Percentiles rank a stretch among this genome's conserved stretches.
phyloP scores from a whole-genome alignment of 352 stramenopile species.

The Phytophthora ohioensis region DNA sequence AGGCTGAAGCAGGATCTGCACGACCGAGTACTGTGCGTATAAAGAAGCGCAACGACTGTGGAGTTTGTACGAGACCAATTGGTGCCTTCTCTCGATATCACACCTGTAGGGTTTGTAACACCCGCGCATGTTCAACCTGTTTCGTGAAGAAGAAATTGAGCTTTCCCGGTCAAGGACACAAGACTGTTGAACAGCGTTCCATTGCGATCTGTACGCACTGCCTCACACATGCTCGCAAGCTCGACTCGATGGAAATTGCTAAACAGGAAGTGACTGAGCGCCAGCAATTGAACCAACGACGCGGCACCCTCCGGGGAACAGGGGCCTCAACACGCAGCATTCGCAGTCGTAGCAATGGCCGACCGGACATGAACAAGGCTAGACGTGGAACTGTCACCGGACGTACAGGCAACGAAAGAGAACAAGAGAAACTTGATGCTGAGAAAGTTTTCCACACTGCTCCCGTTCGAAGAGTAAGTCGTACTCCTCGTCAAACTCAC shows the following conservation, averaged over 20 bases:
- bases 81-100: slow-evolving; percentile 38
- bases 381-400: slow-evolving; percentile 16
- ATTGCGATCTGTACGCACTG: slow-evolving; percentile 47
- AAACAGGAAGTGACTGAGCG: slow-evolving; percentile 36
- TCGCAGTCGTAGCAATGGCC: slow-evolving; percentile 30
- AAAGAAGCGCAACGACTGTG: slow-evolving; percentile 42
- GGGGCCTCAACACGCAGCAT: slow-evolving; percentile 4
- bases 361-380: slow-evolving; percentile 1
- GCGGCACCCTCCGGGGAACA: slow-evolving; percentile 12
- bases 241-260: slow-evolving; percentile 45
- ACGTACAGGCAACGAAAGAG: slow-evolving; percentile 8
- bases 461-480: slow-evolving; percentile 15
- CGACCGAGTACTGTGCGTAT: slow-evolving; percentile 17
- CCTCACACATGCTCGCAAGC: slow-evolving; percentile 38
- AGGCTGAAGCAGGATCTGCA: slow-evolving; percentile 24
- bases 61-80: slow-evolving; percentile 44
- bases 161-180: slow-evolving; percentile 38
- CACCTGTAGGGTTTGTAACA: slow-evolving; percentile 47
- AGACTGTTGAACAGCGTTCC: slow-evolving; percentile 42
- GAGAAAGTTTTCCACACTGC: slow-evolving; percentile 26
- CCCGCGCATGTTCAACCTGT: slow-evolving; percentile 43
- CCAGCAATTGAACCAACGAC: slow-evolving; percentile 13
- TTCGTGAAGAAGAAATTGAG: slow-evolving; percentile 53
- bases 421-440: slow-evolving; percentile 1
- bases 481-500: slow-evolving; percentile 5